Conservation (phyloP, 192 early-diverging fungal species). For the Martensiomyces pterosporus region DNA sequence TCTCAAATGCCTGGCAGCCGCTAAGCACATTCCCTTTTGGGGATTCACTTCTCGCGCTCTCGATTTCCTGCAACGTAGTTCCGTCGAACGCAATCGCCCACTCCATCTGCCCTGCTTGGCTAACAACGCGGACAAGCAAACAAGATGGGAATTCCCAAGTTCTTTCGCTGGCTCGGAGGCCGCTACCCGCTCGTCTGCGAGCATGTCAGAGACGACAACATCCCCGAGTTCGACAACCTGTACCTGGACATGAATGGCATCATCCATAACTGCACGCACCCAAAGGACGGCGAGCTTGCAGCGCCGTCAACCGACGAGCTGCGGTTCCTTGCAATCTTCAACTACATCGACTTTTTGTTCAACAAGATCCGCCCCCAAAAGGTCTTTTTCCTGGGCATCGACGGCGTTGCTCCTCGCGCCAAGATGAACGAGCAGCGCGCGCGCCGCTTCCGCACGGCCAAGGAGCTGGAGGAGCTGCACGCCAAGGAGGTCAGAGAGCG, state of each 20-base stretch:
- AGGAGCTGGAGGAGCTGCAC: conserved; percentile 61
- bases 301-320: conserved; percentile 90
- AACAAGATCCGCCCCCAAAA: conserved; percentile 89
- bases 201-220: conserved; percentile 82
- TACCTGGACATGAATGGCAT: conserved; percentile 99
- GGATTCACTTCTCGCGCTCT: too few relatives aligned
- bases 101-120: too few relatives aligned
- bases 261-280: conserved; percentile 94
- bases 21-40: too few relatives aligned
- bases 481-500: conserved; percentile 50
- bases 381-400: conserved; percentile 92
- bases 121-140: too few relatives aligned
- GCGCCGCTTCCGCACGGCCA: conserved; percentile 91
- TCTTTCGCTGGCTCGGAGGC: conserved; percentile 97
- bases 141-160: conserved; percentile 86
- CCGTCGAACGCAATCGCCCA: too few relatives aligned
- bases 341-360: conserved; percentile 94
- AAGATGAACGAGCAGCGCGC: conserved; percentile 99
- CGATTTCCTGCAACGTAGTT: too few relatives aligned
- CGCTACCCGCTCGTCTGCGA: conserved; percentile 94
- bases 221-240: conserved; percentile 96
- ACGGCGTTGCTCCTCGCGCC: conserved; percentile 93
- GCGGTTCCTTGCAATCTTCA: conserved; percentile 91
- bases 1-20: too few relatives aligned
- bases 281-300: conserved; percentile 82